These are phyloP conservation scores for Pisolithus thermaeus DNA, from an alignment of 1,284 basidiomycete species.

Conservation along the genomic window DNA sequence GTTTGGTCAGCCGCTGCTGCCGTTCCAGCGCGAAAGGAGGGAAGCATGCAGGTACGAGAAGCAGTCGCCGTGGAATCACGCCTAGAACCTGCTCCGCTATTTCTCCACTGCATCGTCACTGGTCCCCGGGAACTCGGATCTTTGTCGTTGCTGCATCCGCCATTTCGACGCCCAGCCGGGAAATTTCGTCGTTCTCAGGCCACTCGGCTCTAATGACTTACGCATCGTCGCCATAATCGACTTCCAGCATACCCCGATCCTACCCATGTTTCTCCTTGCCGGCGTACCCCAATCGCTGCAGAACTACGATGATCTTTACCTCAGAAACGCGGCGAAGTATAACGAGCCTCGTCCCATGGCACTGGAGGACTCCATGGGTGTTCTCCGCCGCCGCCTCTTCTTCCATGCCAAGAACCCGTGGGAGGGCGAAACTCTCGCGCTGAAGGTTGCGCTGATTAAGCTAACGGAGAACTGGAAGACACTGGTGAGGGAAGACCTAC, in stretches of 20 bases:
- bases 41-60: constrained; percentile 40
- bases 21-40: constrained; percentile 41
- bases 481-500: too few species aligned
- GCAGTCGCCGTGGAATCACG: constrained; percentile 45
- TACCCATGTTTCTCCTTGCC: constrained; percentile 42
- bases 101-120: constrained; percentile 35
- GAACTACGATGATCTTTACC: constrained; percentile 31
- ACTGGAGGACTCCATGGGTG: constrained; percentile 29
- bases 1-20: constrained; percentile 45
- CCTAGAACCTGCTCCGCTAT: constrained; percentile 23
- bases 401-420: too few species aligned
- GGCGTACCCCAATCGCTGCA: constrained; percentile 38
- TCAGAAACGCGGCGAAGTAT: constrained; percentile 24
- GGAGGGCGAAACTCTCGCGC: too few species aligned
- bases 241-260: constrained; percentile 43
- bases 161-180: constrained; percentile 36
- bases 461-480: constrained; percentile 1
- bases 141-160: constrained; percentile 42
- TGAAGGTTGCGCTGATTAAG: too few species aligned
- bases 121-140: constrained; percentile 28
- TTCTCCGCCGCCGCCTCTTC: constrained; percentile 37
- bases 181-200: constrained; percentile 34
- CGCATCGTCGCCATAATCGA: constrained; percentile 34
- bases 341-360: constrained; percentile 36
- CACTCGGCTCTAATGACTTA: constrained; percentile 27